Evolutionary conservation across 345 rosid genomes (phyloP).

Genomic region (Boechera retrofracta): DNA sequence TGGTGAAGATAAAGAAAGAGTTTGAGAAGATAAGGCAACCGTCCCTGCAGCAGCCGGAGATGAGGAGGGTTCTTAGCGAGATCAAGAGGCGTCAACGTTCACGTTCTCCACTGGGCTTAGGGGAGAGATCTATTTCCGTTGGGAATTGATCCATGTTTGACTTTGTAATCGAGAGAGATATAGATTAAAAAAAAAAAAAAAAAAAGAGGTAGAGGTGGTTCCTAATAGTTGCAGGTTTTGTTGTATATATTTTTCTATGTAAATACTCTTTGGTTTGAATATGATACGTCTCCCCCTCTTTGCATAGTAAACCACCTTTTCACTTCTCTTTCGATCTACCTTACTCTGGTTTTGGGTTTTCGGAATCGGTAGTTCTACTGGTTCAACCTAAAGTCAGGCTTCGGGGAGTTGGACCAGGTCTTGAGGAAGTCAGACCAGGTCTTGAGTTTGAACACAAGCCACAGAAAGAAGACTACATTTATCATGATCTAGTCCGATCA

Average conservation of each 20-base stretch:
- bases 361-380: neutral
- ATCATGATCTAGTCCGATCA: neutral
- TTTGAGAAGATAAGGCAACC: slow-evolving; percentile 56
- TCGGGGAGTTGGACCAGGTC: neutral
- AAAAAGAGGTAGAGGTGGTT: neutral
- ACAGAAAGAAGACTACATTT: neutral
- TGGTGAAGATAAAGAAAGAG: slow-evolving; percentile 64
- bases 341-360: neutral
- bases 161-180: neutral
- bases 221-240: slow-evolving; percentile 25
- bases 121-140: slow-evolving; percentile 59
- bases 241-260: slow-evolving; percentile 19
- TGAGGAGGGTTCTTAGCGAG: slow-evolving; percentile 50
- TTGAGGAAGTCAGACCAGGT: neutral
- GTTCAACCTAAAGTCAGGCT: neutral
- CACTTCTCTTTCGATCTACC: slow-evolving; percentile 3
- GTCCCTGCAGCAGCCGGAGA: slow-evolving; percentile 54
- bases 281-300: slow-evolving; percentile 21
- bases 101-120: slow-evolving; percentile 66
- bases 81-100: slow-evolving; percentile 54
- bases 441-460: neutral
- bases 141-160: slow-evolving; percentile 40
- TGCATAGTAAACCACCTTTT: neutral
- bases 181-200: neutral
- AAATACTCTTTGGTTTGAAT: slow-evolving; percentile 31